phyloP scores from a whole-genome alignment of 2,329 filamentous ascomycete genomes.

The Periconia sp. region DNA sequence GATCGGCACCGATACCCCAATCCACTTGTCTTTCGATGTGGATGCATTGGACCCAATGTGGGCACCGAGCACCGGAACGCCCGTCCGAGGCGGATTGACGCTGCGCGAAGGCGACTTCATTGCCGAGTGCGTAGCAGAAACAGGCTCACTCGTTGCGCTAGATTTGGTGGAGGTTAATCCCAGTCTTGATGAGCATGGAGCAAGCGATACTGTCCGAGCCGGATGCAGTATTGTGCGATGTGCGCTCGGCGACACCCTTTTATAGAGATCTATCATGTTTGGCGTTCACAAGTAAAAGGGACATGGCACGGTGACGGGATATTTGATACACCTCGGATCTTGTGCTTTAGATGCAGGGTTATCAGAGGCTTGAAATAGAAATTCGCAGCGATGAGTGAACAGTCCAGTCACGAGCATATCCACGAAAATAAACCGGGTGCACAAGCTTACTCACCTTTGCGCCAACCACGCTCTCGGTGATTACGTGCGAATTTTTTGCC shows the following conservation, averaged over 20 bases:
- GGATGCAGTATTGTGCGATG: constrained; percentile 92
- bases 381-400: too few relatives aligned
- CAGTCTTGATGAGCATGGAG: constrained; percentile 62
- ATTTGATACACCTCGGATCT: neutral
- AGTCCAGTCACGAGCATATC: neutral
- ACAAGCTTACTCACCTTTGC: constrained; percentile 1
- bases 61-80: constrained; percentile 94
- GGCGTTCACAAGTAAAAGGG: neutral
- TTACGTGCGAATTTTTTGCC: too few relatives aligned
- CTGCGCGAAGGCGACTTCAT: constrained; percentile 97
- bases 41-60: constrained; percentile 95
- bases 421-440: constrained; percentile 13
- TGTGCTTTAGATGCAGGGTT: too few relatives aligned
- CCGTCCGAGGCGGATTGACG: constrained; percentile 90
- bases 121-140: constrained; percentile 69
- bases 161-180: constrained; percentile 64
- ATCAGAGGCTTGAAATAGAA: too few relatives aligned
- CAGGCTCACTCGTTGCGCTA: constrained; percentile 63
- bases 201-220: constrained; percentile 84
- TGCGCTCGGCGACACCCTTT: constrained; percentile 86
- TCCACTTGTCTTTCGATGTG: constrained; percentile 96
- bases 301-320: constrained; percentile 1
- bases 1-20: constrained; percentile 92
- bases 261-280: too few relatives aligned
- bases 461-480: too few relatives aligned